phyloP scores from a whole-genome alignment of 345 rosid species.

The Melaleuca alternifolia region DNA sequence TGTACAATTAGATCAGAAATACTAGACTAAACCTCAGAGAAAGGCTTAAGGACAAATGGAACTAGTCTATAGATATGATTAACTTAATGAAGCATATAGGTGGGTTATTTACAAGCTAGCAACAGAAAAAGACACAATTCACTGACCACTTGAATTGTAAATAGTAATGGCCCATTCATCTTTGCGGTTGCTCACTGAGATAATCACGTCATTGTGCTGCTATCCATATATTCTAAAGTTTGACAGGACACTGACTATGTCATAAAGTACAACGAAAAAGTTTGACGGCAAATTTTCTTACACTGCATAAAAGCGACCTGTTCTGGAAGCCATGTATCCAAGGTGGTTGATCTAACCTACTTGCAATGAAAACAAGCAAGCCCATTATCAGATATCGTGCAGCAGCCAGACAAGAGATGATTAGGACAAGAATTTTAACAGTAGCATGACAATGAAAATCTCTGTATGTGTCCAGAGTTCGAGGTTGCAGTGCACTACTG shows the following conservation, averaged over 20 bases:
- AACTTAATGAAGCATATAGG: background rate
- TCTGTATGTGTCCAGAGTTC: background rate
- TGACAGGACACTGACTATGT: background rate
- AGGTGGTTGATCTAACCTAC: conserved; percentile 51
- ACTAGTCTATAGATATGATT: background rate
- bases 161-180: background rate
- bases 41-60: background rate
- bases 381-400: background rate
- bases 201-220: background rate
- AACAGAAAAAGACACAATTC: background rate
- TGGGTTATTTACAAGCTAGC: background rate
- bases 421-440: background rate
- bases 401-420: background rate
- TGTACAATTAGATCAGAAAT: background rate
- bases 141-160: background rate
- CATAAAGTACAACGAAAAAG: background rate
- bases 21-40: background rate
- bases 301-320: conserved; percentile 39
- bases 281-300: conserved; percentile 8
- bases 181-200: background rate
- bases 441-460: background rate
- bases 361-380: background rate
- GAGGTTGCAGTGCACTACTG: background rate
- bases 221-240: background rate
- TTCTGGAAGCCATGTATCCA: conserved; percentile 58